Conservation (phyloP, 805 yeast species). For the Komagataella mondaviorum region DNA sequence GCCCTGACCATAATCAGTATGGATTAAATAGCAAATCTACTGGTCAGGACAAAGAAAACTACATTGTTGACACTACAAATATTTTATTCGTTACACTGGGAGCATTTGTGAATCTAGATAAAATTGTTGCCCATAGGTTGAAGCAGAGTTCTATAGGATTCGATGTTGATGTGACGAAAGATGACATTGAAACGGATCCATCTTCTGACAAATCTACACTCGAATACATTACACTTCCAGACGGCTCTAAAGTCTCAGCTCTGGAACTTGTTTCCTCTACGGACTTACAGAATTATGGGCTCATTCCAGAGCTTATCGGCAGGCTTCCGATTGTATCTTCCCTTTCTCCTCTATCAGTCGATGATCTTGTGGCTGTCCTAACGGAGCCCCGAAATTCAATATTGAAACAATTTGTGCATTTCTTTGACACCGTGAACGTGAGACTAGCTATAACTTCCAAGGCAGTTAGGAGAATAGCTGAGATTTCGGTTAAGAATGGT, state of each 20-base stretch:
- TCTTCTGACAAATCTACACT: conserved; percentile 3
- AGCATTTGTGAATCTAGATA: conserved; percentile 47
- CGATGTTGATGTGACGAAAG: conserved; percentile 7
- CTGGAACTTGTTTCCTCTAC: conserved; percentile 32
- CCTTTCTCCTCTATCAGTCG: conserved; percentile 27
- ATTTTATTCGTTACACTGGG: conserved; percentile 46
- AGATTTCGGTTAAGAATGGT: conserved; percentile 33
- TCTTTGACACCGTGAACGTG: conserved; percentile 39
- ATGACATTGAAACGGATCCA: not conserved
- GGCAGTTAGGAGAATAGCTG: conserved; percentile 35
- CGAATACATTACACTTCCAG: conserved; percentile 21
- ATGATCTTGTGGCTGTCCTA: conserved; percentile 33
- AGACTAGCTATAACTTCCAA: conserved; percentile 31
- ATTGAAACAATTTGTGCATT: conserved; percentile 36
- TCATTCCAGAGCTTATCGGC: conserved; percentile 49
- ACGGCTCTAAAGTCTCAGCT: conserved; percentile 25
- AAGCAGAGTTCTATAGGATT: conserved; percentile 12
- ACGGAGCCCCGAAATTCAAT: conserved; percentile 44
- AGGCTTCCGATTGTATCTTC: conserved; percentile 43
- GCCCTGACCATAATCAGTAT: not conserved
- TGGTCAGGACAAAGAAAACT: conserved; percentile 19
- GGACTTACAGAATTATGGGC: conserved; percentile 36
- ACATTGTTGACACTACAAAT: conserved; percentile 39
- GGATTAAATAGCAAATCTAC: not conserved
- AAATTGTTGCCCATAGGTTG: conserved; percentile 27